These are phyloP conservation scores for Microsporum canis DNA, from an alignment of 2,329 filamentous ascomycete species.

Conservation along the genomic window DNA sequence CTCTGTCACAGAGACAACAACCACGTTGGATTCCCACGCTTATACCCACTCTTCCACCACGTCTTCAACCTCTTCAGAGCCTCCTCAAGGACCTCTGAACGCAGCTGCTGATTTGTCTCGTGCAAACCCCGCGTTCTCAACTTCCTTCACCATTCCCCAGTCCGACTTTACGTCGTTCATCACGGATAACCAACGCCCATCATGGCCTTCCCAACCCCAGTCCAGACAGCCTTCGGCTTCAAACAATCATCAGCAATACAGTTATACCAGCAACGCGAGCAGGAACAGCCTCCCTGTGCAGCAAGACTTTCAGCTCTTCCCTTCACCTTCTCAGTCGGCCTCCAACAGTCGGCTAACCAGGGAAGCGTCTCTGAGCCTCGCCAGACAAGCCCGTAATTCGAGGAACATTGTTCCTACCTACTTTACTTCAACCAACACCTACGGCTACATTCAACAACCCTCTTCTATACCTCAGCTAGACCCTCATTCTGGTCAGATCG, in stretches of 20 bases:
- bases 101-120: conserved; percentile 33
- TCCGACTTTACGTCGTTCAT: conserved; percentile 38
- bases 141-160: conserved; percentile 23
- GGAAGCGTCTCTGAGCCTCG: too few relatives aligned
- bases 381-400: too few relatives aligned
- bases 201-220: conserved; percentile 38
- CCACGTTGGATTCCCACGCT: conserved; percentile 31
- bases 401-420: not conserved
- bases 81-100: conserved; percentile 36
- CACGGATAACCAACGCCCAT: conserved; percentile 39
- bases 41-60: conserved; percentile 18
- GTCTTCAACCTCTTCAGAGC: conserved; percentile 24
- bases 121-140: conserved; percentile 29
- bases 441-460: not conserved
- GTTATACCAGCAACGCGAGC: conserved; percentile 20
- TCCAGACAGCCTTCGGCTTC: conserved; percentile 33
- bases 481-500: not conserved
- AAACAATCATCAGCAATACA: conserved; percentile 18
- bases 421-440: not conserved
- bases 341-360: not conserved
- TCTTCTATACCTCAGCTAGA: not conserved
- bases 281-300: conserved; percentile 12
- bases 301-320: conserved; percentile 38
- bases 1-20: conserved; percentile 24
- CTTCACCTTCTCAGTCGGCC: conserved; percentile 12